Evolutionary conservation across 306 rosid species (phyloP), one percentile per base, ranked within the genome.

Genomic region (Potentilla sterilis): DNA sequence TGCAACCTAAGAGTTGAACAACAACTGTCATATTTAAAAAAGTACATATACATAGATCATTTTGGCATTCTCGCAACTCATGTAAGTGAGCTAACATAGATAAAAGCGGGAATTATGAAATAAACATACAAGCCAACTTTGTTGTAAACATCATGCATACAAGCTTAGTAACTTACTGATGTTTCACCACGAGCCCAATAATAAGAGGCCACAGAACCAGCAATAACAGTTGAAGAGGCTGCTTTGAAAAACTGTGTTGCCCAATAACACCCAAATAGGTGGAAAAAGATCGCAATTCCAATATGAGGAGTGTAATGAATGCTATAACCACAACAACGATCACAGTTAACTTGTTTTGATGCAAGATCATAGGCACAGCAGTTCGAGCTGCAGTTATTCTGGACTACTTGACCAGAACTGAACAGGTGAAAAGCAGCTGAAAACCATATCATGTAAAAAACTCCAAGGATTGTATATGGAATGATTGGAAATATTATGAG

Each of bases 221-320:
- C 97, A 84, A 95, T 87, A 61, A 95, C 93, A 1, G 99, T 90
- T 19, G 96, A 87, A 38, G 97, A 92, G 87, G 88, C 89, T 51
- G 99, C 96, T 63, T 90, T 82, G 69, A 92, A 85, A 87, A 92
- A 95, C 70, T 95, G 97, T 72, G 97, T 95, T 59, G 84, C 97
- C 99, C 99, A 95, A 73, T 87, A 95, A 81, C 97, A 85, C 42
- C 99, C 99, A 79, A 95, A 89, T 52, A 95, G 87, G 86, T 95
- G 99, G 83, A 95, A 95, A 72, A 95, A 91, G 75, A 95, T 90
- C 75, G 97, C 85, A 79, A 88, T 71, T 74, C 93, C 98, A 44
- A 93, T 87, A 83, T 91, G 96, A 13, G 89, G 93, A 52, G 97
- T 91, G 85, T 91, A 93, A 67, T 15, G 88, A 76, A 91, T 83